Base-by-base conservation (phyloP, 768 basidiomycete species). In the Rhodosporidiobolus sp. region DNA sequence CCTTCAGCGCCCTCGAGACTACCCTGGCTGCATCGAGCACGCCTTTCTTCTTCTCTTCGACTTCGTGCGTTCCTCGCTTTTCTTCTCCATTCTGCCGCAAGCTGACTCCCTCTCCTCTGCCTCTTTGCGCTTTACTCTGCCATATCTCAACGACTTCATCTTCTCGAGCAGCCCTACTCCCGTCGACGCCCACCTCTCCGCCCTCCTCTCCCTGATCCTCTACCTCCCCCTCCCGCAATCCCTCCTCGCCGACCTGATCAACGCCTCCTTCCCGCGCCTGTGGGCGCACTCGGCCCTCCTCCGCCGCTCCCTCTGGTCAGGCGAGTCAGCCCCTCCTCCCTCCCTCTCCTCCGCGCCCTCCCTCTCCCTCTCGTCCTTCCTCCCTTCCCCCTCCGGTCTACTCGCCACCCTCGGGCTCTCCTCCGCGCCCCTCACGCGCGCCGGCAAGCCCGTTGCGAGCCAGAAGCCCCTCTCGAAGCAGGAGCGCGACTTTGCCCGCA, bases 241-340 rank as follows among this genome's bases (percentile, higher is more conserved):
- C 9, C 59, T 75, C 59, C 74, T 75, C 64, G 66, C 67, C 38
- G 70, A 71, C 60, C 67, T 72, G 30, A 65, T 75, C 67, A 75
- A 75, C 70, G 74, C 74, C 8, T 75, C 74, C 30, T 75, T 72
- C 70, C 74, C 74, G n/a, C 74, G 74, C 45, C 67, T 75, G 22
- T 75, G 74, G 74, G 35, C 74, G 2, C 74, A 75, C 70, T 46
- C 70, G 5, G 67, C 70, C 14, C 70, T 75, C 56, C 67, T 75
- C 12, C 74, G 74, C 50, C 70, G 74, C 22, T 66, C 67, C 1
- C 67, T 75, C 50, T 75, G 74, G 74, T 66, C 67, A 28, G 38
- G 28, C 26, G 70, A 63, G 14, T 46, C 64, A 1, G 55, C 60
- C 24, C 59, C 67, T 3, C 60, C 48, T 16, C 48, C 57, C 19